phyloP scores from a whole-genome alignment of 208 protist genomes.

The Phytomonas serpens region DNA sequence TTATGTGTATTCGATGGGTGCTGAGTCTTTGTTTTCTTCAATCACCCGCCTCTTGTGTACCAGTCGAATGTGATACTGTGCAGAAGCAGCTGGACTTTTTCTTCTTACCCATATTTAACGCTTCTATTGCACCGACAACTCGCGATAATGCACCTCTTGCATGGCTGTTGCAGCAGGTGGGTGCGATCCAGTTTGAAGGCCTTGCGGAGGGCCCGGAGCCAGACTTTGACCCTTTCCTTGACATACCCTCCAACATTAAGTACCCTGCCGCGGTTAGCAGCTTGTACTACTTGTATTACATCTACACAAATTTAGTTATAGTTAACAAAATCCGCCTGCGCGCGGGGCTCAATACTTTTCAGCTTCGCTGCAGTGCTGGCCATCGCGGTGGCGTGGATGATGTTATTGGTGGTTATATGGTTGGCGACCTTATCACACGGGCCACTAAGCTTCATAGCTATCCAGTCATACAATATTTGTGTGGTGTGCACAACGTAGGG shows the following conservation, averaged over 20 bases:
- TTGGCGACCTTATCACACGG: slow-evolving; percentile 93
- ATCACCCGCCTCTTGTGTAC: slow-evolving; percentile 26
- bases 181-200: slow-evolving; percentile 82
- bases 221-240: slow-evolving; percentile 52
- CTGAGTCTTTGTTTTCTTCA: slow-evolving; percentile 89
- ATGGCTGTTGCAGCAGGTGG: slow-evolving; percentile 82
- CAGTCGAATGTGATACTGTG: slow-evolving; percentile 68
- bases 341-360: slow-evolving; percentile 68
- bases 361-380: slow-evolving; percentile 91
- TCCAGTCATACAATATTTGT: slow-evolving; percentile 97
- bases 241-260: slow-evolving; percentile 50
- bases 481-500: slow-evolving; percentile 94
- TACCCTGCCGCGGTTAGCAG: slow-evolving; percentile 89
- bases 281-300: slow-evolving; percentile 97
- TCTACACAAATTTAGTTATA: slow-evolving; percentile 95
- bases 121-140: slow-evolving; percentile 77
- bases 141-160: slow-evolving; percentile 71
- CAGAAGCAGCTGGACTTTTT: slow-evolving; percentile 95
- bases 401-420: slow-evolving; percentile 91
- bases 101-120: slow-evolving; percentile 97
- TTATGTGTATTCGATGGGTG: slow-evolving; percentile 90
- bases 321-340: slow-evolving; percentile 91
- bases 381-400: slow-evolving; percentile 84
- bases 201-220: slow-evolving; percentile 27
- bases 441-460: slow-evolving; percentile 91